Base-by-base conservation (phyloP, 768 basidiomycete species). In the Coprinellus micaceus region DNA sequence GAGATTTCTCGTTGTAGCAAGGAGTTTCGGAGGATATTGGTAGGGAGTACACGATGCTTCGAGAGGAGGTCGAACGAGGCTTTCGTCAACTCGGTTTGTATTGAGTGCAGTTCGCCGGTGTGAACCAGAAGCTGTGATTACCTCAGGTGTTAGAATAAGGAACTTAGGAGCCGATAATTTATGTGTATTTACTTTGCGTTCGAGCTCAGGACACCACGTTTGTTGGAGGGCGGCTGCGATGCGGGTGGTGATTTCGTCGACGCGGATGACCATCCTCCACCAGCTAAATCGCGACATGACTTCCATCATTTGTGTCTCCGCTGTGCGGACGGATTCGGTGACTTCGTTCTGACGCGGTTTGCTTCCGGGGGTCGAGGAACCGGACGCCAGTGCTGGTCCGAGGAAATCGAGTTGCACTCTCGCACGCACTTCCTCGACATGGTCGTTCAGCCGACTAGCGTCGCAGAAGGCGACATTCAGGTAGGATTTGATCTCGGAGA, bases 61-160 rank as follows among this genome's bases (percentile, higher is more conserved):
- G 46, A 36, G 12, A 53, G 33, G 17, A 84, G 70, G 2, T 57
- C 44, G 29, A 76, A 74, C 12, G 78, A 76, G 13, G 75, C 71
- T 43, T 64, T 60, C 2, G 77, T 72, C 21, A 83, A 64, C 2
- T 71, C 62, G 13, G 70, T 60, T 66, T 86, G 86, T 12, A 78
- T 63, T 9, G 63, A 67, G 11, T 77, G 68, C 11, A 91, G 73
- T 24, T 78, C 74, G 13, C 89, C 89, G 1, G 85, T 79, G 53
- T 88, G 82, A 48, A 84, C 76, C 37, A 85, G 75, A 36, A 91
- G 75, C 88, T 90, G 54, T 52, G n/a, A 48, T 52, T 28, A 13
- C 36, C 36, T 39, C 21, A 29, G 36, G 36, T 37, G 47, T 49
- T 30, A 49, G 47, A 29, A 28, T 26, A n/a, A n/a, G n/a, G n/a